Conservation (phyloP, 73 alveolate genomes). For the Paramecium primaurelia region DNA sequence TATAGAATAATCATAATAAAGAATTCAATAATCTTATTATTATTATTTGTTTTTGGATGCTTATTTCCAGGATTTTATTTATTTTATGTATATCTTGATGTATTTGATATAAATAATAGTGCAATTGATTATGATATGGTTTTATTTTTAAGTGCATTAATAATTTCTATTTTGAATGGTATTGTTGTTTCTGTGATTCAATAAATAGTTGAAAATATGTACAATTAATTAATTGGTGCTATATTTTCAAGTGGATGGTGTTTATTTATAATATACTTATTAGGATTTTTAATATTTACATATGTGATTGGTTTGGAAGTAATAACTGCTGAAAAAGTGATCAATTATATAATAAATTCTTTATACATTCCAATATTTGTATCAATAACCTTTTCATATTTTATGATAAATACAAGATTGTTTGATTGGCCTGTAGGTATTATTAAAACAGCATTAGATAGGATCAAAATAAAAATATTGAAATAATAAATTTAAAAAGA, state of each 20-base stretch:
- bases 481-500: background rate
- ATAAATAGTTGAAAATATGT: background rate
- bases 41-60: background rate
- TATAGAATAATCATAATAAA: background rate
- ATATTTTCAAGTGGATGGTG: conserved; percentile 17
- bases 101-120: background rate
- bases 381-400: background rate
- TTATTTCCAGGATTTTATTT: background rate
- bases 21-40: background rate
- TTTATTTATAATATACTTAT: background rate
- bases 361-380: conserved; percentile 3
- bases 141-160: background rate
- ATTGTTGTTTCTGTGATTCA: background rate
- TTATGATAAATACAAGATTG: conserved; percentile 6
- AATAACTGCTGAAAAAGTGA: background rate
- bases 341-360: background rate
- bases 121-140: background rate
- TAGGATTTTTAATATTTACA: background rate
- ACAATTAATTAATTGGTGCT: background rate
- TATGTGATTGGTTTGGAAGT: background rate
- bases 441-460: background rate
- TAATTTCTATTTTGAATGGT: background rate
- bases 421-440: conserved; percentile 19
- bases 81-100: background rate
- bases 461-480: background rate